Percentiles rank a stretch among this genome's conserved stretches.
phyloP scores from a whole-genome alignment of 2,329 filamentous ascomycete species.

The Coniosporium uncinatum region DNA sequence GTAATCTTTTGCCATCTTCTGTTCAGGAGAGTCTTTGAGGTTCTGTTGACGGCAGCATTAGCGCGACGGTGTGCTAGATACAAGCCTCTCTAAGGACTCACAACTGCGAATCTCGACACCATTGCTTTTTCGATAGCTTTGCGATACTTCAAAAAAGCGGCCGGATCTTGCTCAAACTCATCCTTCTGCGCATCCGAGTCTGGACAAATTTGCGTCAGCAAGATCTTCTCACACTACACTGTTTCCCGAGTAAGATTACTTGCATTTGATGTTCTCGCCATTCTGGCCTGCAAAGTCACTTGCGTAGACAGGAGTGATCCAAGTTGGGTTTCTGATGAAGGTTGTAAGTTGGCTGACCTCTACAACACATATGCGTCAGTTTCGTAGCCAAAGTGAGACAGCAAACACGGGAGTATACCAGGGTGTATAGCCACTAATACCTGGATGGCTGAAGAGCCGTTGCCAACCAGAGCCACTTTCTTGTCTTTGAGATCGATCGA shows the following conservation, averaged over 20 bases:
- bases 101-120: too few species aligned
- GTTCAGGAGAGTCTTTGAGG: too few species aligned
- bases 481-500: conserved; percentile 41
- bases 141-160: conserved; percentile 33
- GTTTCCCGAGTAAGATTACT: too few species aligned
- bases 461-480: conserved; percentile 48
- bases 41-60: too few species aligned
- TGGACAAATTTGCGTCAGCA: too few species aligned
- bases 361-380: too few species aligned
- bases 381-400: conserved; percentile 41
- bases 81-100: too few species aligned
- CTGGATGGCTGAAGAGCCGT: too few species aligned
- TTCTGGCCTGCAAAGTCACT: too few species aligned
- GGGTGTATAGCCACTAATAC: conserved; percentile 7
- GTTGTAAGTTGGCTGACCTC: conserved; percentile 38
- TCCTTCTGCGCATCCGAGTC: conserved; percentile 31
- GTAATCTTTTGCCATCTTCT: conserved; percentile 28
- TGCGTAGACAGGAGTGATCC: conserved; percentile 41
- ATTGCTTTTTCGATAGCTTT: conserved; percentile 37
- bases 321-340: conserved; percentile 44
- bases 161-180: conserved; percentile 31
- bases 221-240: too few species aligned
- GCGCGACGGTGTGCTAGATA: too few species aligned
- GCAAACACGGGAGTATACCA: conserved; percentile 49
- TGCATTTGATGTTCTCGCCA: too few species aligned